Conservation (phyloP, 306 rosid species). For the Glycyrrhiza uralensis region DNA sequence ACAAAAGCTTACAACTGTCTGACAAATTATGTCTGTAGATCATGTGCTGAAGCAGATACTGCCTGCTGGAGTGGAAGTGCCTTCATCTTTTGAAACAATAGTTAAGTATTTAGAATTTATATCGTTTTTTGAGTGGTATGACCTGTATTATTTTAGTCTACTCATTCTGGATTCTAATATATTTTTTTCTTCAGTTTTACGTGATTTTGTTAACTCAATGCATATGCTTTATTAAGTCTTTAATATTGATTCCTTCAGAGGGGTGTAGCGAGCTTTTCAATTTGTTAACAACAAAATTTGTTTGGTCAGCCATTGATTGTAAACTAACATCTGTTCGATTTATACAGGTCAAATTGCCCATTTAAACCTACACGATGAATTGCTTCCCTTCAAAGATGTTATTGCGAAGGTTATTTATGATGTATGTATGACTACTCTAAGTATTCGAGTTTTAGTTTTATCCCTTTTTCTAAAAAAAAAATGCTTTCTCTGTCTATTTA, state of each 20-base stretch:
- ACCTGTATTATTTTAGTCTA: conserved; percentile 2
- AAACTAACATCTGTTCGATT: conserved; percentile 32
- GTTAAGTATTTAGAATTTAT: conserved; percentile 61
- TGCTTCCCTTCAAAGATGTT: conserved; percentile 80
- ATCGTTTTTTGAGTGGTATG: conserved; percentile 17
- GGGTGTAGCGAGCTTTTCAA: neutral
- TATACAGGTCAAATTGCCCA: conserved; percentile 94
- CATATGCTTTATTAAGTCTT: neutral
- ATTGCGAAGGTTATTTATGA: conserved; percentile 90
- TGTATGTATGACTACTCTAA: conserved; percentile 45
- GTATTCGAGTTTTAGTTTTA: neutral
- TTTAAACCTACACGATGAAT: conserved; percentile 83
- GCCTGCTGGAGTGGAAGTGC: conserved; percentile 79
- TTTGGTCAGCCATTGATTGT: conserved; percentile 21
- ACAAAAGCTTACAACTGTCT: neutral
- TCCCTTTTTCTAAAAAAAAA: neutral
- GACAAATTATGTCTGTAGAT: conserved; percentile 47
- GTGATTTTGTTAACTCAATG: neutral
- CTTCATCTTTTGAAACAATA: conserved; percentile 93
- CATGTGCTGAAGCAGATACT: conserved; percentile 85
- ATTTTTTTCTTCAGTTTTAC: neutral
- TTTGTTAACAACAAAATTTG: conserved; percentile 9
- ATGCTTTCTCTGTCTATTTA: neutral
- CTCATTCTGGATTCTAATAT: conserved; percentile 4
- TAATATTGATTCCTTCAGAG: neutral